These are phyloP conservation scores for Fusarium sp. DNA, from an alignment of 2,329 filamentous ascomycete genomes.

Conservation along the genomic window DNA sequence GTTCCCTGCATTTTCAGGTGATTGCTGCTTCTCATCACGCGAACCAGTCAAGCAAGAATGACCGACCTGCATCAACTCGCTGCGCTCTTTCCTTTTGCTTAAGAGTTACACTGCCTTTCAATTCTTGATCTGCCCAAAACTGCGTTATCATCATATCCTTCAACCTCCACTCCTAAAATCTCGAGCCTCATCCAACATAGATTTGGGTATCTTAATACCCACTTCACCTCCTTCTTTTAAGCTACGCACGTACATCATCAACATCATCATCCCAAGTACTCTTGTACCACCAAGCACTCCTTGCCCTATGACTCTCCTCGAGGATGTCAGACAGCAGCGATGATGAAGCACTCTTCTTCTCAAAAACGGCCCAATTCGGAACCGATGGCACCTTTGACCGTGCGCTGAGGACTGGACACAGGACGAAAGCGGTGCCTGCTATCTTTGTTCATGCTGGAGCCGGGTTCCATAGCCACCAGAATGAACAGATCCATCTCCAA, in stretches of 20 bases:
- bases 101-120: constrained; percentile 1
- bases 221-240: constrained; percentile 1
- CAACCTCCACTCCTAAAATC: constrained; percentile 22
- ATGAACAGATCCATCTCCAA: constrained; percentile 85
- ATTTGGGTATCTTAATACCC: background rate
- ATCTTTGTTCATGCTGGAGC: constrained; percentile 97
- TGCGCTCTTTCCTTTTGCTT: constrained; percentile 5
- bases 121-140: background rate
- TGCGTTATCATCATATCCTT: constrained; percentile 1
- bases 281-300: background rate
- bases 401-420: constrained; percentile 53
- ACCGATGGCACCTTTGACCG: constrained; percentile 59
- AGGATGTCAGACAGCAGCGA: constrained; percentile 51
- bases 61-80: background rate
- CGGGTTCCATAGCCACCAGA: constrained; percentile 89
- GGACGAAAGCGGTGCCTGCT: constrained; percentile 66
- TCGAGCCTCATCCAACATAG: constrained; percentile 21
- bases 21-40: background rate
- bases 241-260: background rate
- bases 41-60: background rate
- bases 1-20: background rate
- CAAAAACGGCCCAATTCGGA: constrained; percentile 61
- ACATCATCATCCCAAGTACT: constrained; percentile 1
- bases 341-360: constrained; percentile 56
- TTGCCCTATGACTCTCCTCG: constrained; percentile 43